These are phyloP conservation scores for Ceratobasidium sp. DNA, from an alignment of 1,284 basidiomycete species.

Conservation along the genomic window DNA sequence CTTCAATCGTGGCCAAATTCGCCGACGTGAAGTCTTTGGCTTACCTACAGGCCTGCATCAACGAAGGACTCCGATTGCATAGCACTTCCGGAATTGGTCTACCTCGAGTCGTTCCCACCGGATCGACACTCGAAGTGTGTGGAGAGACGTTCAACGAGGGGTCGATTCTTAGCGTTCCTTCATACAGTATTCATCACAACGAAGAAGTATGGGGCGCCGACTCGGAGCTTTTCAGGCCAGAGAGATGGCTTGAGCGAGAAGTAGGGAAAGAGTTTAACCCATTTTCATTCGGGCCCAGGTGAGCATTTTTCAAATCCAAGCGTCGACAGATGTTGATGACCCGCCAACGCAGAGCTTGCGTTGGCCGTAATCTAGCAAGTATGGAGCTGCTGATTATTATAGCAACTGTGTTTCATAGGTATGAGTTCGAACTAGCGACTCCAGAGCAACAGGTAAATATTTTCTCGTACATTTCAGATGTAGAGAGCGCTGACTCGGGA, in stretches of 20 bases:
- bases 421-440: conserved; percentile 71
- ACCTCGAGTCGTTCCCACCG: conserved; percentile 76
- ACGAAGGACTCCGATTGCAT: conserved; percentile 83
- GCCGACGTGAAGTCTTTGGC: conserved; percentile 70
- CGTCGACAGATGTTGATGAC: neutral
- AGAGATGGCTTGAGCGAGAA: conserved; percentile 69
- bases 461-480: conserved; percentile 2
- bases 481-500: conserved; percentile 2
- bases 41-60: conserved; percentile 84
- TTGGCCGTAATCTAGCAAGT: conserved; percentile 70
- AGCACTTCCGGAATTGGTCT: conserved; percentile 72
- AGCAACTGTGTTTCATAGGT: conserved; percentile 75
- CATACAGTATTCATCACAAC: conserved; percentile 82
- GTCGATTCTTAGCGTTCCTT: conserved; percentile 78
- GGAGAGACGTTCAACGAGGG: conserved; percentile 75
- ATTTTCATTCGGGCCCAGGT: conserved; percentile 65
- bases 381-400: conserved; percentile 80
- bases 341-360: conserved; percentile 14
- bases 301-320: conserved; percentile 61
- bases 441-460: conserved; percentile 65
- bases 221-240: conserved; percentile 63
- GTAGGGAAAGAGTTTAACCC: conserved; percentile 80
- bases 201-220: conserved; percentile 78
- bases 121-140: conserved; percentile 66
- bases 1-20: conserved; percentile 3